A percentile compares a stretch with the other conserved stretches of the same genome.
phyloP scores from a whole-genome alignment of 805 yeast species.

The Pichia sporocuriosa region DNA sequence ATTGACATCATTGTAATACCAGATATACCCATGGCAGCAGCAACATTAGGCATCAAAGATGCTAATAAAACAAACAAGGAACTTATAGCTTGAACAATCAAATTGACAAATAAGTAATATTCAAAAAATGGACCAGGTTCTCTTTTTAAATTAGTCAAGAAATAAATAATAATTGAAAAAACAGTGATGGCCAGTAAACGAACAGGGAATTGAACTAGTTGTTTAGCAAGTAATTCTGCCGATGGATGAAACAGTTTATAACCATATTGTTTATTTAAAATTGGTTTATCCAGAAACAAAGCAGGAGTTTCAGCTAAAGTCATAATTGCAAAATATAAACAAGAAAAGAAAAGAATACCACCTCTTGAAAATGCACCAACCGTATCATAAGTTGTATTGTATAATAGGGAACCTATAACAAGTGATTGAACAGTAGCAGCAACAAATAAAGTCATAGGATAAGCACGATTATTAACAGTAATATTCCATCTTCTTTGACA shows the following conservation, averaged over 20 bases:
- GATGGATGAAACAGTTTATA: constrained; percentile 59
- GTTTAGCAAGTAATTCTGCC: constrained; percentile 54
- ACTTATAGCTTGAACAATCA: constrained; percentile 39
- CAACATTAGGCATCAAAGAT: constrained; percentile 39
- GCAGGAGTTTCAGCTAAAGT: constrained; percentile 56
- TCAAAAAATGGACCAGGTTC: constrained; percentile 52
- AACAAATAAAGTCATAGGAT: constrained; percentile 40
- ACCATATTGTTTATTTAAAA: constrained; percentile 57
- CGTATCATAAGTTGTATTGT: constrained; percentile 42
- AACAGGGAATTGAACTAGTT: constrained; percentile 51
- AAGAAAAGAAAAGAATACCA: constrained; percentile 55
- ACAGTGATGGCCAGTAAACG: constrained; percentile 44
- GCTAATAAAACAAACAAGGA: constrained; percentile 50
- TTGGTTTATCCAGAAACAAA: constrained; percentile 54
- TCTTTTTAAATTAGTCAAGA: constrained; percentile 44
- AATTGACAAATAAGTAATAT: constrained; percentile 36
- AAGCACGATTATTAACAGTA: constrained; percentile 50
- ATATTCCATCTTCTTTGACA: constrained; percentile 48
- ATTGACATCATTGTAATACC: constrained; percentile 47
- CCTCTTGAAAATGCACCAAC: constrained; percentile 56
- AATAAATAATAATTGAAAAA: constrained; percentile 41
- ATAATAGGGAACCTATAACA: constrained; percentile 55
- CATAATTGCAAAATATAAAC: constrained; percentile 53
- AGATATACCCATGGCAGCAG: constrained; percentile 55
- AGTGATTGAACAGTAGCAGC: constrained; percentile 53